phyloP scores from a whole-genome alignment of 495 filamentous ascomycete genomes.

The Saxophila tyrrhenica region DNA sequence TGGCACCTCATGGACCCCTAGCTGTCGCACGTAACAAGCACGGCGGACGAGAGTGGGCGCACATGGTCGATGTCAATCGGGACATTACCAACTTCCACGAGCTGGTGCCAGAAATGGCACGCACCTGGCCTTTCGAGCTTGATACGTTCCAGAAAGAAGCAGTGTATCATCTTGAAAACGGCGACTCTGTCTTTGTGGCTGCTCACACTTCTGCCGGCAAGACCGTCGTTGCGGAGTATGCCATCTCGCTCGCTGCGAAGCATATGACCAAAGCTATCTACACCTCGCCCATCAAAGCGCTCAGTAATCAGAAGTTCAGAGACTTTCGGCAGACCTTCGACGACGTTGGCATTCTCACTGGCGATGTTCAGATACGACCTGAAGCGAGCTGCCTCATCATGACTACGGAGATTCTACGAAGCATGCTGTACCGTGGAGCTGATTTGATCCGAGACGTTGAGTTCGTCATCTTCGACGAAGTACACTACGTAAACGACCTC shows the following conservation, averaged over 20 bases:
- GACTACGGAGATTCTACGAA: conserved; percentile 95
- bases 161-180: conserved; percentile 90
- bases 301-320: conserved; percentile 97
- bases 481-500: conserved; percentile 97
- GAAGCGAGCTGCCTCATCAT: conserved; percentile 98
- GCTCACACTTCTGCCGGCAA: conserved; percentile 97
- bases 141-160: conserved; percentile 98
- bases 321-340: conserved; percentile 84
- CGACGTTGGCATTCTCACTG: conserved; percentile 92
- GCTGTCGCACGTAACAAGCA: conserved; percentile 58
- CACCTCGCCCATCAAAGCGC: conserved; percentile 94
- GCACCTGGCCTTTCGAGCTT: conserved; percentile 91
- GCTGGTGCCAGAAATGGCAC: conserved; percentile 89
- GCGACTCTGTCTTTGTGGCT: conserved; percentile 97
- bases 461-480: conserved; percentile 98
- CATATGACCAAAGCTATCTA: conserved; percentile 99
- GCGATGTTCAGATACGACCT: conserved; percentile 95
- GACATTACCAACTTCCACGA: conserved; percentile 86
- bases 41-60: conserved; percentile 83
- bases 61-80: conserved; percentile 90
- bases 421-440: conserved; percentile 95
- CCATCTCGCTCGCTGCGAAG: conserved; percentile 85
- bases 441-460: conserved; percentile 96
- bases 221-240: conserved; percentile 96
- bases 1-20: conserved; percentile 75